phyloP scores from a whole-genome alignment of 176 grass and related monocot species.

The Ampelocalamus luodianensis region DNA sequence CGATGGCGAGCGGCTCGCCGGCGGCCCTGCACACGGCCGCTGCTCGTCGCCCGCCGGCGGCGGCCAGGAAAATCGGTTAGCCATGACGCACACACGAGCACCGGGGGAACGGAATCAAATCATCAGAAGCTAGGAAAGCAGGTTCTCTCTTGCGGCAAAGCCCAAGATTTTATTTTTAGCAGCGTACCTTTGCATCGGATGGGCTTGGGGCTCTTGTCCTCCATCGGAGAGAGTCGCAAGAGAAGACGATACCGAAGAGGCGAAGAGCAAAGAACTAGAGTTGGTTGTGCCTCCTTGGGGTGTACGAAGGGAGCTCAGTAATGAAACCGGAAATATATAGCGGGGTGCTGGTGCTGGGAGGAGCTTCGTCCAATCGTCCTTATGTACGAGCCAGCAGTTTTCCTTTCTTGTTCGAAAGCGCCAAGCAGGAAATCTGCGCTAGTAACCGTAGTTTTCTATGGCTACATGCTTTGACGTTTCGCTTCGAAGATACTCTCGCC shows the following conservation, averaged over 20 bases:
- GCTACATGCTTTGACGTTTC: not conserved
- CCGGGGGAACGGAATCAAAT: not conserved
- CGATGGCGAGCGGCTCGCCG: conserved; percentile 66
- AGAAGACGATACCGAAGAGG: conserved; percentile 7
- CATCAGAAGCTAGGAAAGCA: not conserved
- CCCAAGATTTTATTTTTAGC: not conserved
- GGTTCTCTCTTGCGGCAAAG: not conserved
- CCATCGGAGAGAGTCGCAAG: conserved; percentile 34
- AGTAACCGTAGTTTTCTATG: not conserved
- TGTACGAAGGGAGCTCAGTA: not conserved
- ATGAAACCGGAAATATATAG: not conserved
- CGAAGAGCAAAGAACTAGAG: too few relatives aligned
- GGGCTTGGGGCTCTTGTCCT: conserved; percentile 43
- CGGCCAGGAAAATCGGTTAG: not conserved
- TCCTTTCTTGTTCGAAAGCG: not conserved
- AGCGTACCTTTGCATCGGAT: conserved; percentile 69
- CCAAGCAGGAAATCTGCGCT: not conserved
- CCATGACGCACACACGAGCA: not conserved
- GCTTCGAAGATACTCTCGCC: too few relatives aligned
- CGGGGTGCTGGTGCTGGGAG: not conserved
- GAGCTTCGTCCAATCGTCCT: not conserved
- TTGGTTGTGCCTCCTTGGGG: not conserved
- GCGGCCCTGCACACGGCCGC: conserved; percentile 80
- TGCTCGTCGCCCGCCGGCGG: conserved; percentile 21
- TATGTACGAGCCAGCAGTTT: not conserved